These are phyloP conservation scores for Raffaelea albimanens DNA, from an alignment of 2,329 filamentous ascomycete genomes.

Conservation along the genomic window DNA sequence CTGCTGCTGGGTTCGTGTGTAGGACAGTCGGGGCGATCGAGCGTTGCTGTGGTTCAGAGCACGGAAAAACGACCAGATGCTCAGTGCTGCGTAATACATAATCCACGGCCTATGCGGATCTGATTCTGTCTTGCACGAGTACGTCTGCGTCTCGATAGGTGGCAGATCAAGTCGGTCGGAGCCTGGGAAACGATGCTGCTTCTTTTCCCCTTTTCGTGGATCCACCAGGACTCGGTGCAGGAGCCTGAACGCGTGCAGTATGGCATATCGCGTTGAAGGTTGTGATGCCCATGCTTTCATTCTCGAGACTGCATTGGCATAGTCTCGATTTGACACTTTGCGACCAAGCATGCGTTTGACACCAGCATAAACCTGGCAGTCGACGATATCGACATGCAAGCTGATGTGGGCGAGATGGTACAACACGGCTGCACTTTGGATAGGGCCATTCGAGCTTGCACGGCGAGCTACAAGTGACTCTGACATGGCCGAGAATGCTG, in stretches of 20 bases:
- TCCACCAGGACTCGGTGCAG: slow-evolving; percentile 63
- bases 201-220: slow-evolving; percentile 25
- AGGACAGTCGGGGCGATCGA: background rate
- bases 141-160: slow-evolving; percentile 35
- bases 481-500: slow-evolving; percentile 10
- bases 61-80: slow-evolving; percentile 82
- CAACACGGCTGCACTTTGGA: slow-evolving; percentile 70
- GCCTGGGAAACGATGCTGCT: slow-evolving; percentile 10
- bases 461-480: slow-evolving; percentile 30
- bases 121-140: slow-evolving; percentile 68
- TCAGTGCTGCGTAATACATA: slow-evolving; percentile 75
- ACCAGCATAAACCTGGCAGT: slow-evolving; percentile 82
- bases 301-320: slow-evolving; percentile 59
- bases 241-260: slow-evolving; percentile 76
- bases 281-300: slow-evolving; percentile 75
- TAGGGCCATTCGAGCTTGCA: slow-evolving; percentile 49
- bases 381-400: slow-evolving; percentile 78
- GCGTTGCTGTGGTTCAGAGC: slow-evolving; percentile 51
- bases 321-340: slow-evolving; percentile 67
- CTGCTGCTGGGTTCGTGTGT: slow-evolving; percentile 26
- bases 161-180: slow-evolving; percentile 16
- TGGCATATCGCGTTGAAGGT: slow-evolving; percentile 67
- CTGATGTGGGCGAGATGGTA: slow-evolving; percentile 86
- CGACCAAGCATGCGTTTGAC: slow-evolving; percentile 63
- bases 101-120: slow-evolving; percentile 85